Evolutionary conservation across 495 filamentous ascomycete genomes (phyloP), one percentile per base, ranked within the genome.

Genomic region (Penicillium argentinense): DNA sequence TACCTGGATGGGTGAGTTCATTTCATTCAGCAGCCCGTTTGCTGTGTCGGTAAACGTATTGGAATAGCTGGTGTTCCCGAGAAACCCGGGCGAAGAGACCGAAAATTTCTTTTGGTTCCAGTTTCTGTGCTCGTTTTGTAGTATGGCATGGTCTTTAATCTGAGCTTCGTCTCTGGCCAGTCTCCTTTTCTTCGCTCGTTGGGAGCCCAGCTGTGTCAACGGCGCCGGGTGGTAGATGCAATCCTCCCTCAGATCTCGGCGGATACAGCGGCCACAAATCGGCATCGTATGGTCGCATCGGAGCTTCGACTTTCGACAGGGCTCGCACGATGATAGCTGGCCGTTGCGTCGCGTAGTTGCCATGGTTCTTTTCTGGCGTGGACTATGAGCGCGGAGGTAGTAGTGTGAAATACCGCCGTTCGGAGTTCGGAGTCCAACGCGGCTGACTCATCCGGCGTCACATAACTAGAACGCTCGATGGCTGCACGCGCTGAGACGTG

Each of bases 21-120:
- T 12, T n/a, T 18, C 38, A 3, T 21, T 22, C 19, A 19, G 19
- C 0, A 41, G 23, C 9, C 25, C 54, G 13, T 25, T 47, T 7
- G 25, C 45, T 9, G 42, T 54, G 11, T 66, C 62, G 12, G 42
- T 48, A 16, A 60, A 62, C 5, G 71, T 64, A 32, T 69, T 59
- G 0, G 62, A 72, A 48, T 71, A 75, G 42, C 69, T 72, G 3
- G 68, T 73, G 12, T 63, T 66, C 16, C 74, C 73, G 4, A 74
- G 56, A 42, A 59, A 62, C 1, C 56, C 56, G 1, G 49, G 51
- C 2, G 39, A 24, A 19, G 51, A 47, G 16, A 46, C 25, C 9
- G 52, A 45, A 11, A 13, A 1, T 22, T 49, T 42, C 29, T 55
- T 56, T 36, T 51, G 39, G 16, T 36, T 27, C 52, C 59, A 51